These are phyloP conservation scores for Lachnellula arida DNA, from an alignment of 2,329 filamentous ascomycete species.

Conservation along the genomic window DNA sequence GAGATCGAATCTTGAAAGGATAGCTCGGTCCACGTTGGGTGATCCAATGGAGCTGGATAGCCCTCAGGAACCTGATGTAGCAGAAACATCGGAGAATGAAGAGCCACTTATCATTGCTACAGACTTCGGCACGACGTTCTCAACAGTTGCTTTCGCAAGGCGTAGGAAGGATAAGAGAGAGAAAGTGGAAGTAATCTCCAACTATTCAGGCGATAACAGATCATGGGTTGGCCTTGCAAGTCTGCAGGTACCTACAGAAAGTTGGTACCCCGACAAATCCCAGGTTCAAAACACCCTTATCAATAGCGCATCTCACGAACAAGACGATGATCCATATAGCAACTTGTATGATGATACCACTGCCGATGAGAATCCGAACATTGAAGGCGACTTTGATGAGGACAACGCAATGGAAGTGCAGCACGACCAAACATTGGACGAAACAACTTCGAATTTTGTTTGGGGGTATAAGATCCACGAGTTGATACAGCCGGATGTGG, in stretches of 20 bases:
- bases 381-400: neutral
- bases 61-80: neutral
- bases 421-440: neutral
- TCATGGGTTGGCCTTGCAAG: neutral
- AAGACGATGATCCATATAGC: neutral
- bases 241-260: constrained; percentile 8
- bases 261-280: constrained; percentile 5
- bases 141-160: constrained; percentile 7
- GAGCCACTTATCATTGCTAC: constrained; percentile 4
- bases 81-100: neutral
- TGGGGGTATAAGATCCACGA: constrained; percentile 10
- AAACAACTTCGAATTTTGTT: neutral
- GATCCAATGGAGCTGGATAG: neutral
- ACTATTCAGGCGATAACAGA: neutral
- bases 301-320: neutral
- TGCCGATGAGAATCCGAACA: neutral
- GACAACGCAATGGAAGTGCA: constrained; percentile 1
- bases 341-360: neutral
- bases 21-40: neutral
- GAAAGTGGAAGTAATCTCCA: neutral
- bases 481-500: neutral
- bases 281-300: neutral
- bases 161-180: constrained; percentile 1
- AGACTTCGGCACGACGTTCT: constrained; percentile 15
- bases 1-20: neutral